Percentiles rank a stretch among this genome's conserved stretches.
Evolutionary conservation across 192 early-diverging fungal species (phyloP).

Genomic region (Backusella australiensis): DNA sequence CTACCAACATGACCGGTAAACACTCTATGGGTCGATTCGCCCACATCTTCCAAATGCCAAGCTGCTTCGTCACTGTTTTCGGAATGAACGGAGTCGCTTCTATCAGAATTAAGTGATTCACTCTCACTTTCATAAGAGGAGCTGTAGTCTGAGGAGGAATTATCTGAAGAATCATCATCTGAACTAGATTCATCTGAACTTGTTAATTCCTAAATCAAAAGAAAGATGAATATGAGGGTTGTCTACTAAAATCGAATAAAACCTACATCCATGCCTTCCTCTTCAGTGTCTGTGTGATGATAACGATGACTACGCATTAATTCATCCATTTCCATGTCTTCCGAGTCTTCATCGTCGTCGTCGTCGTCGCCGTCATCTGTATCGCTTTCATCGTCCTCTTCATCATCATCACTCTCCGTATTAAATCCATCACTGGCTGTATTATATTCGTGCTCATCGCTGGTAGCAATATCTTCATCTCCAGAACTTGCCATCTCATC

Average conservation of each 20-base stretch:
- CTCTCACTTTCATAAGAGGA: slow-evolving; percentile 4
- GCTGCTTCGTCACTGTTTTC: slow-evolving; percentile 53
- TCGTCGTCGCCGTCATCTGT: slow-evolving; percentile 46
- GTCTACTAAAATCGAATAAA: slow-evolving; percentile 28
- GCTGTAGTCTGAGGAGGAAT: background rate
- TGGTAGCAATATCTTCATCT: slow-evolving; percentile 3
- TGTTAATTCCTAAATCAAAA: slow-evolving; percentile 9
- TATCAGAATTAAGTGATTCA: slow-evolving; percentile 32
- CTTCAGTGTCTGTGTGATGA: slow-evolving; percentile 37
- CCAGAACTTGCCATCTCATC: slow-evolving; percentile 41
- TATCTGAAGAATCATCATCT: slow-evolving; percentile 42
- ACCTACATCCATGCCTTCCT: slow-evolving; percentile 44
- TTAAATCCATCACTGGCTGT: background rate
- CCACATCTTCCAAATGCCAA: slow-evolving; percentile 46
- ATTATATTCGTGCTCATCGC: background rate
- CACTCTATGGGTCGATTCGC: slow-evolving; percentile 26
- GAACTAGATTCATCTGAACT: slow-evolving; percentile 38
- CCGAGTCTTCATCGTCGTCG: slow-evolving; percentile 39
- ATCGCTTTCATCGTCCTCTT: slow-evolving; percentile 52
- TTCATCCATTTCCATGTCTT: slow-evolving; percentile 60
- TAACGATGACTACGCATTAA: slow-evolving; percentile 47
- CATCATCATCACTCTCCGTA: slow-evolving; percentile 39
- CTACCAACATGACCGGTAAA: slow-evolving; percentile 45
- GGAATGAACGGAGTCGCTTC: slow-evolving; percentile 50
- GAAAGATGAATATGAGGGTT: background rate